Evolutionary conservation across 495 filamentous ascomycete genomes (phyloP).

Genomic region (Pseudotulostoma volvatum): DNA sequence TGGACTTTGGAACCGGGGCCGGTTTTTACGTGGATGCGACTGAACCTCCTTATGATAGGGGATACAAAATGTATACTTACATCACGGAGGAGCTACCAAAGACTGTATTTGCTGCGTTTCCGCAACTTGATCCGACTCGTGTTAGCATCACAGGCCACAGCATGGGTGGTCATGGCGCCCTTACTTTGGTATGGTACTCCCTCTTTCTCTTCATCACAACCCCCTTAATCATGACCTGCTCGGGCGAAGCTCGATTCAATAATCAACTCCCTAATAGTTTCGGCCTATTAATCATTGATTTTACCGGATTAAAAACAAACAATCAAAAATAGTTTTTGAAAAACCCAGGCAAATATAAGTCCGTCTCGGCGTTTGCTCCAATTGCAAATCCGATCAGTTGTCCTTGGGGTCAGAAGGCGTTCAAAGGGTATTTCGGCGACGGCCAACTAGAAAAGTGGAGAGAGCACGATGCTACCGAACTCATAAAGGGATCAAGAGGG

Average conservation of each 20-base stretch:
- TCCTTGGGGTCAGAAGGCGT: conserved; percentile 93
- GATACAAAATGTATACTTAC: conserved; percentile 91
- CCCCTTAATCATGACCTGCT: background rate
- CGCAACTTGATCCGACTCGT: conserved; percentile 44
- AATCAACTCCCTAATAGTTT: background rate
- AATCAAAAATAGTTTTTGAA: conserved; percentile 47
- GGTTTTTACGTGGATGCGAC: conserved; percentile 94
- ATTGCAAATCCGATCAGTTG: conserved; percentile 76
- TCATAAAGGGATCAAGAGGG: conserved; percentile 59
- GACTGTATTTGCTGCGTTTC: conserved; percentile 51
- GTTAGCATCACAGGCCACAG: conserved; percentile 81
- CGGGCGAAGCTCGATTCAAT: background rate
- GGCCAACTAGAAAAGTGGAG: conserved; percentile 58
- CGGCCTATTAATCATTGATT: background rate
- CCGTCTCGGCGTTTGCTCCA: conserved; percentile 78
- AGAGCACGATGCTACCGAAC: conserved; percentile 82
- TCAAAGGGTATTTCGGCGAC: conserved; percentile 72
- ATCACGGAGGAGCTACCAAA: conserved; percentile 64
- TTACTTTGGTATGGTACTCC: conserved; percentile 46
- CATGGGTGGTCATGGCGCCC: conserved; percentile 93
- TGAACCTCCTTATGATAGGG: conserved; percentile 45
- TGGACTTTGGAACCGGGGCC: conserved; percentile 81
- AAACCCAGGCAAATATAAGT: conserved; percentile 76
- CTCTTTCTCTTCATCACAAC: conserved; percentile 6
- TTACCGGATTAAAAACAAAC: background rate